phyloP scores from a whole-genome alignment of 352 stramenopile genomes.

The Pythium aquatile region DNA sequence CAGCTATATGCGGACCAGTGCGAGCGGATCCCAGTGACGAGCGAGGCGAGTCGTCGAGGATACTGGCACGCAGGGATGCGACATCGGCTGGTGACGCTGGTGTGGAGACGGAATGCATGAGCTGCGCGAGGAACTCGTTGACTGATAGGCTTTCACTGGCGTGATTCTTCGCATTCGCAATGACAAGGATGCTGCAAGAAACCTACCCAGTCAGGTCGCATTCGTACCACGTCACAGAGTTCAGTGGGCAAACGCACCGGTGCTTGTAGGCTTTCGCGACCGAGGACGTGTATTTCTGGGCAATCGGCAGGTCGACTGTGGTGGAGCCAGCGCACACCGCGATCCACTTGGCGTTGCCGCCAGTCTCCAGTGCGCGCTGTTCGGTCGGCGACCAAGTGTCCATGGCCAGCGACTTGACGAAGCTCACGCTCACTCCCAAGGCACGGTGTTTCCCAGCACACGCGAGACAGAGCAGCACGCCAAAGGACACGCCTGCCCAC shows the following conservation, averaged over 20 bases:
- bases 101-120: conserved; percentile 5
- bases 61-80: background rate
- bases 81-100: conserved; percentile 8
- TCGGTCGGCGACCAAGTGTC: conserved; percentile 65
- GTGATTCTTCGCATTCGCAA: conserved; percentile 12
- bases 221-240: conserved; percentile 1
- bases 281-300: conserved; percentile 64
- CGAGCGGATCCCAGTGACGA: background rate
- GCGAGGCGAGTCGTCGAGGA: conserved; percentile 1
- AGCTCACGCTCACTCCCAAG: conserved; percentile 76
- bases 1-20: background rate
- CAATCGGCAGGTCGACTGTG: conserved; percentile 40
- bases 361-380: conserved; percentile 54
- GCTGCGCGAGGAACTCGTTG: conserved; percentile 40
- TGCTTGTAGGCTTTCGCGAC: conserved; percentile 65
- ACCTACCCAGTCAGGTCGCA: background rate
- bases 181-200: conserved; percentile 24
- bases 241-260: conserved; percentile 22
- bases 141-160: conserved; percentile 38
- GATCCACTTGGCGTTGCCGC: conserved; percentile 80
- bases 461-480: conserved; percentile 72
- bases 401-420: conserved; percentile 85
- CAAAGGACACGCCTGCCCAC: conserved; percentile 82
- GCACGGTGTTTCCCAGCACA: conserved; percentile 79
- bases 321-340: conserved; percentile 60